Base-by-base conservation (phyloP, 2,329 filamentous ascomycete species). In the Microcyclospora tardicrescens region DNA sequence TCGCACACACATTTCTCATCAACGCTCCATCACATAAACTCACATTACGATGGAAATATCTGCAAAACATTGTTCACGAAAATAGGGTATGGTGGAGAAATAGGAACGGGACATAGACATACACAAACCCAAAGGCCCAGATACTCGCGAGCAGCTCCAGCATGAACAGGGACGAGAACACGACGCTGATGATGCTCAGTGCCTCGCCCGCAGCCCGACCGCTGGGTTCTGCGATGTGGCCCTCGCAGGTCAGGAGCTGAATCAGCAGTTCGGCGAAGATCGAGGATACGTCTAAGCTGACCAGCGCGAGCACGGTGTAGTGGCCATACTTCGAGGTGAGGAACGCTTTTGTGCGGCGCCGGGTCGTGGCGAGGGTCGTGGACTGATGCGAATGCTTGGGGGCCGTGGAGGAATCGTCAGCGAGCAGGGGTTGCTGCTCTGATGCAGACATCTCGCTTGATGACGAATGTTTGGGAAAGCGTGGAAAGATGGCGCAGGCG, bases 161-260 rank as follows among this genome's bases (percentile, higher is more conserved):
- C 63, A 83, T 66, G 54, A 84, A 84, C 19, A 81, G 51, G 47
- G 67, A 73, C 39, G 73, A 79, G 52, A 82, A 75, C 2, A 72
- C 61, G 33, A 81, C 57, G 5, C 74, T 71, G 28, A 71, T 58
- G 2, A 66, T 60, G 10, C 67, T 67, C 31, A 82, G 59, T 0
- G 54, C 63, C 9, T 64, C 53, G 16, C 63, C 52, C 2, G 62
- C 61, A 9, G 34, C 34, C 3, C 45, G 34, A 56, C 50, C 35
- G 63, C 24, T 37, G 37, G 39, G 49, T 45, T 28, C 50, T 35
- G 27, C 46, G 36, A 48, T 56, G 43, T 32, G 53, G 42, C 39
- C 55, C 46, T 71, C 67, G 53, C 70, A 73, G 36, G 62, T 61
- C 36, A 69, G 60, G 8, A 72, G 57, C 34, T 61, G 61, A 38